Base-by-base conservation (phyloP, 257 asterid genomes). In the Euphrasia confusa region DNA sequence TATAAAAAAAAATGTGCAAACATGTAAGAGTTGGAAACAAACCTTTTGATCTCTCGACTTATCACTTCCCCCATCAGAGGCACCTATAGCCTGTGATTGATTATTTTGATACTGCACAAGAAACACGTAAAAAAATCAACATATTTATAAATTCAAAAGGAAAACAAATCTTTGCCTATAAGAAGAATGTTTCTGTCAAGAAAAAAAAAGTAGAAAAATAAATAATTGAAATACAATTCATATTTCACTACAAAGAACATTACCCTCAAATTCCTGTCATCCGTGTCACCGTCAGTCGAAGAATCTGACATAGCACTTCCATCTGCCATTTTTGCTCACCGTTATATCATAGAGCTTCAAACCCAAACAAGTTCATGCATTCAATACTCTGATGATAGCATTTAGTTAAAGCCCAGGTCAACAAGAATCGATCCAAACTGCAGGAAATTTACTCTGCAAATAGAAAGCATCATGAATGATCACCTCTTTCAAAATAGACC, bases 21-120 rank as follows among this genome's bases (percentile, higher is more conserved):
- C 45, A 57, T 27, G 39, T 44, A 62, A 18, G 64, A 58, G 37
- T 48, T 64, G 42, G 42, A 61, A 44, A 73, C n/a, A 56, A 66
- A 93, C 99, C 97, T 89, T 93, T 74, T 89, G 99, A 77, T 93
- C 99, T 79, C 97, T 84, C 45, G 97, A 77, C 77, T 84, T 89
- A 79, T 89, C 96, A 50, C 97, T 93, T 52, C 42, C 42, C 42
- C 97, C 97, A 87, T 93, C 99, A 68, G 99, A 89, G 72, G 76
- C 98, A 67, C 73, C 78, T 54, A 80, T 17, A 58, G 26, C 74
- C 68, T 73, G 84, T 30, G 72, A 73, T 54, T 79, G 94, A 70
- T 67, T 78, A 76, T 72, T 83, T 33, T 75, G 85, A 61, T 75
- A 89, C 90, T 86, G 84, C 79, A 75, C 12, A 79, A 71, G 52